Evolutionary conservation across 352 stramenopile genomes (phyloP).

Genomic region (Pythium inflatum): DNA sequence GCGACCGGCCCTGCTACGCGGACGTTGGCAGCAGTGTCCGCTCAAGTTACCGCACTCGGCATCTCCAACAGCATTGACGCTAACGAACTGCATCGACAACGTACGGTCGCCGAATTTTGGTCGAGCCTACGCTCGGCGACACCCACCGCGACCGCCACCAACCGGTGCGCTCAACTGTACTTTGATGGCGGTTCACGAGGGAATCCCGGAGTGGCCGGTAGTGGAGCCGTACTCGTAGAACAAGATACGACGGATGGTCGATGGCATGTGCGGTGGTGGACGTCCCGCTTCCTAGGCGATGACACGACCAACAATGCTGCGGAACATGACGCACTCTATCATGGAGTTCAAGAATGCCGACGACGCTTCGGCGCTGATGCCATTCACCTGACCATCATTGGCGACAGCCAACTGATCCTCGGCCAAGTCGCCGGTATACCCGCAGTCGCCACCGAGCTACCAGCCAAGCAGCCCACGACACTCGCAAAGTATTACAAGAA

Average conservation of each 20-base stretch:
- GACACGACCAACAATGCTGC: conserved; percentile 9
- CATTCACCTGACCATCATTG: neutral
- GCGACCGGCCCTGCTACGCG: neutral
- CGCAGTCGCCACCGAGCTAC: neutral
- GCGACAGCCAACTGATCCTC: conserved; percentile 10
- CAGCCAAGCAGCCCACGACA: neutral
- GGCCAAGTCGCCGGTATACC: neutral
- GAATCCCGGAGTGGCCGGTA: neutral
- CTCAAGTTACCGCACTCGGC: neutral
- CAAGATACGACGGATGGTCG: neutral
- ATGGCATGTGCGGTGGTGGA: conserved; percentile 4
- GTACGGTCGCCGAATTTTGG: neutral
- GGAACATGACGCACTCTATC: neutral
- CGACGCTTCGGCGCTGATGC: neutral
- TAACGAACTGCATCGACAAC: no score
- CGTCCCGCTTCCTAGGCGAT: neutral
- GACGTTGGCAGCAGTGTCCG: neutral
- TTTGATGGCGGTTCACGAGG: conserved; percentile 3
- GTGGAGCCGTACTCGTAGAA: neutral
- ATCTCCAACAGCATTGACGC: neutral
- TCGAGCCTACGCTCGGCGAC: neutral
- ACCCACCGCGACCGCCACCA: neutral
- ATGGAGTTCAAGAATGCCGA: neutral
- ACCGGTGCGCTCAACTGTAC: neutral
- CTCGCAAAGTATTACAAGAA: neutral